These are phyloP conservation scores for Penicillium arizonense DNA, from an alignment of 495 filamentous ascomycete genomes.

Conservation along the genomic window DNA sequence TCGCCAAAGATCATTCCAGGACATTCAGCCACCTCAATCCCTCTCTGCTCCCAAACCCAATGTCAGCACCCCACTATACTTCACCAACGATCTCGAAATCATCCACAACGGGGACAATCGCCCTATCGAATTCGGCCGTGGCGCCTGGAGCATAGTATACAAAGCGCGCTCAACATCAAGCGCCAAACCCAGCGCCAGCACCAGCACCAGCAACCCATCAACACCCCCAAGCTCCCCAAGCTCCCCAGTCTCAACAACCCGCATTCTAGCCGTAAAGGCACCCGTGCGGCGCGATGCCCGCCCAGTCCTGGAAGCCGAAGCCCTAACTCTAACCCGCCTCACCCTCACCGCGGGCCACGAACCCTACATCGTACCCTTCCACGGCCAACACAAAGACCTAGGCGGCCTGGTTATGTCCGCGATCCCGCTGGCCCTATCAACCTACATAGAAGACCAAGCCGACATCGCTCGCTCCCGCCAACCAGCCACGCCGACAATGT, in stretches of 20 bases:
- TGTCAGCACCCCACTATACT: constrained; percentile 20
- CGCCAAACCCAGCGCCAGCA: neutral
- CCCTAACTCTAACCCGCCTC: constrained; percentile 49
- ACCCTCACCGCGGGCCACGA: constrained; percentile 31
- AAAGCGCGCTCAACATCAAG: constrained; percentile 30
- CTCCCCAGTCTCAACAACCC: constrained; percentile 37
- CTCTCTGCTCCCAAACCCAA: constrained; percentile 9
- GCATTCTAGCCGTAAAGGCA: constrained; percentile 54
- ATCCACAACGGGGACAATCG: constrained; percentile 24
- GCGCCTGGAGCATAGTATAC: constrained; percentile 63
- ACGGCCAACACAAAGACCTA: constrained; percentile 49
- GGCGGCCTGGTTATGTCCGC: constrained; percentile 54
- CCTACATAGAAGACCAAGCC: constrained; percentile 42
- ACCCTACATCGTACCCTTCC: constrained; percentile 52
- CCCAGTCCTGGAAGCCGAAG: constrained; percentile 51
- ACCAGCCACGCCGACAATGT: constrained; percentile 47
- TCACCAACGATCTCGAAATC: constrained; percentile 36
- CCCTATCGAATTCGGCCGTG: constrained; percentile 50
- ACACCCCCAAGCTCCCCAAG: constrained; percentile 53
- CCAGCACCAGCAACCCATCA: neutral
- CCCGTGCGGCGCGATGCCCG: constrained; percentile 48
- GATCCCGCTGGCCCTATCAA: constrained; percentile 49
- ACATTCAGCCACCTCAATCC: neutral
- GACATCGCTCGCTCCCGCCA: constrained; percentile 24
- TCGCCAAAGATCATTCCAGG: constrained; percentile 5